Conservation (phyloP, 495 filamentous ascomycete genomes). For the Thozetella sp. region DNA sequence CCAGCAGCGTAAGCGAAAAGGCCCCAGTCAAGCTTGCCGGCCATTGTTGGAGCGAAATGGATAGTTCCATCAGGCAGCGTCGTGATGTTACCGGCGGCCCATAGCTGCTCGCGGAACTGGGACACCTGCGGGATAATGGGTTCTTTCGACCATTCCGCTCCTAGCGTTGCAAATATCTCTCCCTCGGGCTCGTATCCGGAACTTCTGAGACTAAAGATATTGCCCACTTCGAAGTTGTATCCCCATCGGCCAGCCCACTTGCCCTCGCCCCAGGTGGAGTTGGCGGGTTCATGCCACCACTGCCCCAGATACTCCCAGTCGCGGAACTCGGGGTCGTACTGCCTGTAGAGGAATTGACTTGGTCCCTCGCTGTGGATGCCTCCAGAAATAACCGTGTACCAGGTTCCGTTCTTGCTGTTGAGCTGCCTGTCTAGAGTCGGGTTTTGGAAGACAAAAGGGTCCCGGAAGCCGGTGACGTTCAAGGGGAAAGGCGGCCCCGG, state of each 20-base stretch:
- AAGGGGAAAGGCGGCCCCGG: constrained; percentile 21
- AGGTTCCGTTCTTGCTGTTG: constrained; percentile 16
- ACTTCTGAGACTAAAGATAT: constrained; percentile 17
- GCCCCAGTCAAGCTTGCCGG: constrained; percentile 21
- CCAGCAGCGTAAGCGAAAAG: constrained; percentile 19
- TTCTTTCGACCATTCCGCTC: constrained; percentile 18
- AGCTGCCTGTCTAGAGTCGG: constrained; percentile 20
- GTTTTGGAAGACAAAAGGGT: constrained; percentile 31
- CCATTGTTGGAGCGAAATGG: constrained; percentile 19
- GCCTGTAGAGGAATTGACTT: constrained; percentile 29
- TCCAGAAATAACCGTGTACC: constrained; percentile 29
- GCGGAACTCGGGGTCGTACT: constrained; percentile 25
- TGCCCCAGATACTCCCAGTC: constrained; percentile 28
- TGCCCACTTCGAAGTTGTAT: constrained; percentile 19
- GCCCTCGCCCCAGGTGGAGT: constrained; percentile 21
- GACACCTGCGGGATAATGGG: constrained; percentile 22
- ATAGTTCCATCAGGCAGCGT: constrained; percentile 8
- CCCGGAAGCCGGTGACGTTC: constrained; percentile 28
- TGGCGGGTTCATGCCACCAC: constrained; percentile 23
- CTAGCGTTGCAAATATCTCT: constrained; percentile 19
- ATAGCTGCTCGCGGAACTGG: constrained; percentile 21
- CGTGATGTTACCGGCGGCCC: constrained; percentile 16
- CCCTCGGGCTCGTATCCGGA: constrained; percentile 18
- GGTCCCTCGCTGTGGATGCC: constrained; percentile 24
- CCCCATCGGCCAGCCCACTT: constrained; percentile 22